phyloP scores from a whole-genome alignment of 768 basidiomycete genomes.

The Boletus tomentosulus region DNA sequence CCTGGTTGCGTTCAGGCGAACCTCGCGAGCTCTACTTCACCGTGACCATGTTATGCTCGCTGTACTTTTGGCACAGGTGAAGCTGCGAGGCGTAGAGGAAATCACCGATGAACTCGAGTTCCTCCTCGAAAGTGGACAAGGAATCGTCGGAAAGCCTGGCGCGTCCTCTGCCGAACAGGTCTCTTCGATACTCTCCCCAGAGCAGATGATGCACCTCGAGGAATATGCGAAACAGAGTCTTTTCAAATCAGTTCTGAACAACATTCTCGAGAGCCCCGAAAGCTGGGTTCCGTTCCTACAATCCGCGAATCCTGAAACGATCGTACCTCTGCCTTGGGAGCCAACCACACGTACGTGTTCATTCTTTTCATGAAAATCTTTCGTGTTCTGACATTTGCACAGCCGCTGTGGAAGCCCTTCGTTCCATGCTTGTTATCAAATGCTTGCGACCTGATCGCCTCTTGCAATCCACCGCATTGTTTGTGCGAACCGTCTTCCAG shows the following conservation, averaged over 20 bases:
- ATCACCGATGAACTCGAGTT: constrained; percentile 85
- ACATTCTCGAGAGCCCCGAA: constrained; percentile 56
- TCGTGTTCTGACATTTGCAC: constrained; percentile 14
- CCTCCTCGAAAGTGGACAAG: constrained; percentile 84
- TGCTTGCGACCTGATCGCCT: constrained; percentile 92
- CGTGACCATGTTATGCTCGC: constrained; percentile 89
- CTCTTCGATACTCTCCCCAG: constrained; percentile 51
- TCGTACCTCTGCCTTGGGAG: constrained; percentile 78
- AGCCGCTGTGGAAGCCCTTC: constrained; percentile 74
- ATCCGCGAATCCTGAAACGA: constrained; percentile 59
- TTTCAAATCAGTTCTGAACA: constrained; percentile 72
- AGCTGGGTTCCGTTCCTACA: constrained; percentile 73
- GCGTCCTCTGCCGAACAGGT: constrained; percentile 35
- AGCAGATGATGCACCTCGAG: constrained; percentile 66
- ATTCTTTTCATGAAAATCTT: not conserved
- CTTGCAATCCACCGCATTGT: constrained; percentile 72
- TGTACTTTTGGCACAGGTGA: constrained; percentile 85
- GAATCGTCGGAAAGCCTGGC: constrained; percentile 39
- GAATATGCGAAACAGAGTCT: constrained; percentile 66
- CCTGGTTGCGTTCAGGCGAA: constrained; percentile 81
- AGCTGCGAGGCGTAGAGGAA: constrained; percentile 74
- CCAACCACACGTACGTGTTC: constrained; percentile 63
- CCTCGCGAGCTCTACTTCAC: constrained; percentile 86
- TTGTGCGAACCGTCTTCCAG: constrained; percentile 74
- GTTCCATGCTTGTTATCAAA: constrained; percentile 76